Evolutionary conservation across 345 rosid genomes (phyloP).

Genomic region (Boechera divaricarpa): DNA sequence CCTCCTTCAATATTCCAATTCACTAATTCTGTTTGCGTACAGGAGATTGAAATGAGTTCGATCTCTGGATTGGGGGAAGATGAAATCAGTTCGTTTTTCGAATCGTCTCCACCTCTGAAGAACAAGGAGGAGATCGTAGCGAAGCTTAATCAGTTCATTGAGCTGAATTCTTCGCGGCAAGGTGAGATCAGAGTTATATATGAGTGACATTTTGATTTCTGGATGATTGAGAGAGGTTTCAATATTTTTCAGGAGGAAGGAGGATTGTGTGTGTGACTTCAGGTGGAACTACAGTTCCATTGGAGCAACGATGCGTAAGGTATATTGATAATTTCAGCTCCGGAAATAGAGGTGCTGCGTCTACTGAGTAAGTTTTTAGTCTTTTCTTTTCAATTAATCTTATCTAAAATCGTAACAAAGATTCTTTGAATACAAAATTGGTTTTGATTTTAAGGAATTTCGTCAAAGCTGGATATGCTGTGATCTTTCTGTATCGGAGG

Average conservation of each 20-base stretch:
- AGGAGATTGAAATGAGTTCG: conserved; percentile 51
- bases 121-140: conserved; percentile 46
- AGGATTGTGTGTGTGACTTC: conserved; percentile 86
- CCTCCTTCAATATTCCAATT: not conserved
- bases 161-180: conserved; percentile 48
- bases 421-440: not conserved
- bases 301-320: conserved; percentile 95
- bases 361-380: conserved; percentile 67
- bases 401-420: not conserved
- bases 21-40: not conserved
- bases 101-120: conserved; percentile 78
- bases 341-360: conserved; percentile 77
- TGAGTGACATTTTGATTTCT: not conserved
- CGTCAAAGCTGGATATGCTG: conserved; percentile 86
- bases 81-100: conserved; percentile 65
- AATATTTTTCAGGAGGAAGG: conserved; percentile 45
- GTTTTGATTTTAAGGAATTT: conserved; percentile 49
- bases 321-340: conserved; percentile 91
- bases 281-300: conserved; percentile 97
- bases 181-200: conserved; percentile 36
- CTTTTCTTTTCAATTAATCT: not conserved
- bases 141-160: conserved; percentile 60
- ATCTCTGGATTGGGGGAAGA: conserved; percentile 42
- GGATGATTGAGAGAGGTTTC: not conserved
- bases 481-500: conserved; percentile 82